Conservation (phyloP, 2,329 filamentous ascomycete genomes). For the Fusarium mundagurra region DNA sequence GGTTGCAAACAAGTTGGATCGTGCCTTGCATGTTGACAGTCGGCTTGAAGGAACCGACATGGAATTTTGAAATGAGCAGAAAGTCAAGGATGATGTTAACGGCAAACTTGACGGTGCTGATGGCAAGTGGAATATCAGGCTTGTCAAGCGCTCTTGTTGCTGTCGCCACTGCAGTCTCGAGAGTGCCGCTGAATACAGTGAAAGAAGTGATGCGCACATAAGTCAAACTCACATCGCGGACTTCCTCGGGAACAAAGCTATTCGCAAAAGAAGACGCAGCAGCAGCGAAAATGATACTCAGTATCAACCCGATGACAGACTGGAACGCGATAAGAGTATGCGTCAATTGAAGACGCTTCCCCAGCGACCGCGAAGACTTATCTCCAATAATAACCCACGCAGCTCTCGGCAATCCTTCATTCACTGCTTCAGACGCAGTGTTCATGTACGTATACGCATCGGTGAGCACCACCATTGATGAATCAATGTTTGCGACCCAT, state of each 20-base stretch:
- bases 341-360: constrained; percentile 65
- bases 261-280: constrained; percentile 65
- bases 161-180: constrained; percentile 70
- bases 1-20: constrained; percentile 70
- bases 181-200: constrained; percentile 67
- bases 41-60: constrained; percentile 63
- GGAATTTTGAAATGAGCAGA: constrained; percentile 72
- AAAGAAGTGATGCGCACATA: constrained; percentile 75
- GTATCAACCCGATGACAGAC: constrained; percentile 62
- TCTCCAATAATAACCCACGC: constrained; percentile 77
- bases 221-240: constrained; percentile 64
- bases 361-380: constrained; percentile 60
- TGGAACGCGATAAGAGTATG: constrained; percentile 73
- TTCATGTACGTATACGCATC: constrained; percentile 74
- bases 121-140: constrained; percentile 74
- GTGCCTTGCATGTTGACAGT: constrained; percentile 72
- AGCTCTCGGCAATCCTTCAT: constrained; percentile 76
- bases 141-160: constrained; percentile 73
- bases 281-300: constrained; percentile 67
- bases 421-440: constrained; percentile 73
- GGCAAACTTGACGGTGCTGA: constrained; percentile 70
- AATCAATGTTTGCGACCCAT: constrained; percentile 75
- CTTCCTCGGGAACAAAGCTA: constrained; percentile 70
- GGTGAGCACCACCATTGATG: constrained; percentile 53
- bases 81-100: constrained; percentile 75